A percentile compares a stretch with the other conserved stretches of the same genome.
Evolutionary conservation across 345 rosid genomes (phyloP).

Genomic region (Reutealis trisperma): DNA sequence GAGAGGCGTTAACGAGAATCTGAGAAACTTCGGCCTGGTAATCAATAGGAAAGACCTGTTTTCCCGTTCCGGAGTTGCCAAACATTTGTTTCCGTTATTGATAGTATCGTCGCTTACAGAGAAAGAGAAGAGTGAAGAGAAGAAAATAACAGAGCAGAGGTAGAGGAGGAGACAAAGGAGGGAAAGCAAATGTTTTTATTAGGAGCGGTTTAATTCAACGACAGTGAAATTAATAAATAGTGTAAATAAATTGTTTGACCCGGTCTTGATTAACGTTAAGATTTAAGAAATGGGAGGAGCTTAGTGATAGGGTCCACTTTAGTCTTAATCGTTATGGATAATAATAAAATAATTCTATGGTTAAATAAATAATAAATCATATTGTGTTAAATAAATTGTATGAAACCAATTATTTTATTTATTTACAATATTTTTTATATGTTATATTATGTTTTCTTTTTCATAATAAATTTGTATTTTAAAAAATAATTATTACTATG

Average conservation of each 20-base stretch:
- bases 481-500: no score
- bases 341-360: no score
- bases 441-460: no score
- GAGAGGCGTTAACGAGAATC: slow-evolving; percentile 25
- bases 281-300: not conserved
- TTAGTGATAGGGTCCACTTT: slow-evolving; percentile 1
- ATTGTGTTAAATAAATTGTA: no score
- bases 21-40: slow-evolving; percentile 24
- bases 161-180: not conserved
- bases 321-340: not conserved
- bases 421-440: no score
- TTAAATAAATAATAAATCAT: no score
- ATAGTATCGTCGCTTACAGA: not conserved
- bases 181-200: not conserved
- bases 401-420: no score
- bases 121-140: not conserved
- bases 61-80: slow-evolving; percentile 14
- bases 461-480: no score
- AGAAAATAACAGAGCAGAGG: not conserved
- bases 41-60: slow-evolving; percentile 20
- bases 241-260: not conserved
- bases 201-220: slow-evolving; percentile 5
- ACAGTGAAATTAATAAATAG: not conserved
- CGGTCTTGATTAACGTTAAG: not conserved
- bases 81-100: slow-evolving; percentile 4